A percentile compares a stretch with the other conserved stretches of the same genome.
phyloP scores from a whole-genome alignment of 2,329 filamentous ascomycete species.

The Meredithiella fracta region DNA sequence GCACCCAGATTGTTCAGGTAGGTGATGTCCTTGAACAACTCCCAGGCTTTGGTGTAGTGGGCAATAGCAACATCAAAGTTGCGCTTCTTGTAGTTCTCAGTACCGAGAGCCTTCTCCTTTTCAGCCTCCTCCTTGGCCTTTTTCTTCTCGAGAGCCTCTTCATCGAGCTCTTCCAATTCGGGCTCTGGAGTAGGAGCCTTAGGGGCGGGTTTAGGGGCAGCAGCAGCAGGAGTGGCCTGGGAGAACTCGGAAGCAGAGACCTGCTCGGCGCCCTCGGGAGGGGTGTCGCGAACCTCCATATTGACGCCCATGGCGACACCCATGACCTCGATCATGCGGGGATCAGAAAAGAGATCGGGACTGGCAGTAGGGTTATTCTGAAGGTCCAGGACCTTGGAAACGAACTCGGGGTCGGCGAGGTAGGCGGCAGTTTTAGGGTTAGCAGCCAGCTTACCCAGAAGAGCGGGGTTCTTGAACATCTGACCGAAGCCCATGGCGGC shows the following conservation, averaged over 20 bases:
- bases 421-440: slow-evolving; percentile 85
- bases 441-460: slow-evolving; percentile 74
- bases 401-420: slow-evolving; percentile 72
- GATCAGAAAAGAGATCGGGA: slow-evolving; percentile 71
- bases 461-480: slow-evolving; percentile 87
- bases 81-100: slow-evolving; percentile 94
- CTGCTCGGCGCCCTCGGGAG: slow-evolving; percentile 18
- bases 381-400: slow-evolving; percentile 71
- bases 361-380: slow-evolving; percentile 66
- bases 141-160: slow-evolving; percentile 68
- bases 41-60: slow-evolving; percentile 93
- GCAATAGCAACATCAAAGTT: slow-evolving; percentile 89
- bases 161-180: slow-evolving; percentile 55
- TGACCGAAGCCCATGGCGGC: slow-evolving; percentile 56
- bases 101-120: slow-evolving; percentile 85
- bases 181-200: slow-evolving; percentile 31
- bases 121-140: slow-evolving; percentile 88
- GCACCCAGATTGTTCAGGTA: slow-evolving; percentile 95
- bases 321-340: slow-evolving; percentile 83
- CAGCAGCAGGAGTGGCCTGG: slow-evolving; percentile 53
- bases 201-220: slow-evolving; percentile 32
- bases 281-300: slow-evolving; percentile 42
- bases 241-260: slow-evolving; percentile 22
- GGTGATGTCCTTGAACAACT: slow-evolving; percentile 84
- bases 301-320: slow-evolving; percentile 87